These are phyloP conservation scores for Pharnaceum exiguum DNA, from an alignment of 148 eudicot species.

Conservation along the genomic window DNA sequence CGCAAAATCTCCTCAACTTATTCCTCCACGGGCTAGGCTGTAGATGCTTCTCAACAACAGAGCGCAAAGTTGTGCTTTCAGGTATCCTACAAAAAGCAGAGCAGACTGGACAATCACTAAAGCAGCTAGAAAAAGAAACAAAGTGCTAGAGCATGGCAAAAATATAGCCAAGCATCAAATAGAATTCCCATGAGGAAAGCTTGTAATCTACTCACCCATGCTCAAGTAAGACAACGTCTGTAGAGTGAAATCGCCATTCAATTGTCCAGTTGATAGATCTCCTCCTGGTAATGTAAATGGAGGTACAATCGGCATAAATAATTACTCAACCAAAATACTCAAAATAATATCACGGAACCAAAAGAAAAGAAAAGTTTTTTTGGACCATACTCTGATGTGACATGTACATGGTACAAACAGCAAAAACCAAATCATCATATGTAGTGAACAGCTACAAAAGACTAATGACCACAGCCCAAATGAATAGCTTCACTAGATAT, in stretches of 20 bases:
- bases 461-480: no score
- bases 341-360: background rate
- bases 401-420: no score
- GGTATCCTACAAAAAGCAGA: constrained; percentile 43
- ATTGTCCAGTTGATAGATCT: constrained; percentile 80
- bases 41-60: constrained; percentile 73
- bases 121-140: background rate
- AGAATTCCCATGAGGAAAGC: background rate
- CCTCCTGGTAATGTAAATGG: constrained; percentile 41
- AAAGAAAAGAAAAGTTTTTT: background rate
- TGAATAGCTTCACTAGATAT: no score
- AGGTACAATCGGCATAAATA: background rate
- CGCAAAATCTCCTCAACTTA: constrained; percentile 64
- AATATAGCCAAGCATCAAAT: background rate
- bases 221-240: constrained; percentile 73
- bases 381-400: no score
- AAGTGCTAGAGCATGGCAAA: background rate
- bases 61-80: constrained; percentile 51
- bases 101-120: background rate
- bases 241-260: constrained; percentile 91
- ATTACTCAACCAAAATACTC: background rate
- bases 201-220: constrained; percentile 63
- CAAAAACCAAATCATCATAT: no score
- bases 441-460: no score
- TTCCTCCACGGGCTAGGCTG: constrained; percentile 84